Evolutionary conservation across 768 basidiomycete genomes (phyloP).

Genomic region (Macrolepiota dolichaula): DNA sequence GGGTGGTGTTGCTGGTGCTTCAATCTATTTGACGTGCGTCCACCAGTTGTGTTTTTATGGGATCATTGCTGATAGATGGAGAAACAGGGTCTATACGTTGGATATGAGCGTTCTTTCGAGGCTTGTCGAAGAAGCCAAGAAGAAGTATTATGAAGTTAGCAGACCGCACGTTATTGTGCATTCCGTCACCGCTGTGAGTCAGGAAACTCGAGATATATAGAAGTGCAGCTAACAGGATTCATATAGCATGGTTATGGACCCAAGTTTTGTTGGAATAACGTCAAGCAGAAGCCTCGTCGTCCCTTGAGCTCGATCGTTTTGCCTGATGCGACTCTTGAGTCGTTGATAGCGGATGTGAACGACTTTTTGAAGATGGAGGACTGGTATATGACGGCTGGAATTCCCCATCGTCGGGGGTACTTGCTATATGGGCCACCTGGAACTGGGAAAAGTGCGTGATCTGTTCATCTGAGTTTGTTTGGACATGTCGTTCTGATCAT

Average conservation of each 20-base stretch:
- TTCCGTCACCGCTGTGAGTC: conserved; percentile 26
- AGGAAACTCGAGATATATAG: too few relatives aligned
- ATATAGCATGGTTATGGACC: conserved; percentile 35
- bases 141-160: conserved; percentile 31
- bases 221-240: too few relatives aligned
- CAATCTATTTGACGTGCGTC: conserved; percentile 28
- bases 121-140: conserved; percentile 33
- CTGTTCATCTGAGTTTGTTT: conserved; percentile 2
- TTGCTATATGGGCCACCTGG: conserved; percentile 59
- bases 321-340: conserved; percentile 41
- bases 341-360: conserved; percentile 44
- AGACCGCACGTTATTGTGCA: conserved; percentile 33
- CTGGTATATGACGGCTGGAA: conserved; percentile 58
- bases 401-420: conserved; percentile 56
- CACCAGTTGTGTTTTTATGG: conserved; percentile 13
- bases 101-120: conserved; percentile 31
- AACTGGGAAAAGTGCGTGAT: conserved; percentile 51
- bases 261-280: conserved; percentile 37
- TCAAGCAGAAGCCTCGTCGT: conserved; percentile 47
- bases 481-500: conserved; percentile 23
- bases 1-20: conserved; percentile 14
- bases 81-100: conserved; percentile 35
- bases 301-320: conserved; percentile 53
- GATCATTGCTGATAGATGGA: conserved; percentile 23
- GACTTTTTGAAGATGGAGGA: conserved; percentile 52